These are phyloP conservation scores for Pseudozyma sp. DNA, from an alignment of 1,284 basidiomycete species.

Conservation along the genomic window DNA sequence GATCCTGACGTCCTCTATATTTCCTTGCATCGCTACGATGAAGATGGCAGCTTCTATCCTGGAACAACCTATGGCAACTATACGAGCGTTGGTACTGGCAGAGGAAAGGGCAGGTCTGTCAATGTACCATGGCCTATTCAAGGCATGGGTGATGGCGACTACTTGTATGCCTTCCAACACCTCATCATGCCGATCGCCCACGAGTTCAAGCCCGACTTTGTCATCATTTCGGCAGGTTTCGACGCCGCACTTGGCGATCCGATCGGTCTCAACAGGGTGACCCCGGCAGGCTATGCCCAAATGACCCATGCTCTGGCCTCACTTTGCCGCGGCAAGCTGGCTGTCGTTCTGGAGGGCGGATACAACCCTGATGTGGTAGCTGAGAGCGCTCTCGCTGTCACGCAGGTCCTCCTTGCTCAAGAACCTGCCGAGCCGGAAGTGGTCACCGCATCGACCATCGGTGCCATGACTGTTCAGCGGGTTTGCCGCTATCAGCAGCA, in stretches of 20 bases:
- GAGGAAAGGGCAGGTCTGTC: constrained; percentile 82
- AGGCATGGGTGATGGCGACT: constrained; percentile 94
- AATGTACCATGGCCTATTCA: constrained; percentile 93
- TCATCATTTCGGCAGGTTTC: constrained; percentile 97
- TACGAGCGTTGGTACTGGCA: constrained; percentile 84
- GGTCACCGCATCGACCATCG: constrained; percentile 66
- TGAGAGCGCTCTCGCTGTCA: constrained; percentile 85
- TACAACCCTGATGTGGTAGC: constrained; percentile 94
- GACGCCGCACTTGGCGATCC: constrained; percentile 94
- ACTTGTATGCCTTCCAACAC: constrained; percentile 94
- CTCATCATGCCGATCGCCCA: constrained; percentile 96
- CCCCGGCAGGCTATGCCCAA: constrained; percentile 94
- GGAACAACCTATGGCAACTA: constrained; percentile 88
- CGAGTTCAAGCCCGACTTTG: constrained; percentile 94
- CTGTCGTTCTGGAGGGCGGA: constrained; percentile 96
- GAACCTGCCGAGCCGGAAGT: constrained; percentile 77
- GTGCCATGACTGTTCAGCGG: constrained; percentile 86
- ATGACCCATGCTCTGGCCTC: constrained; percentile 96
- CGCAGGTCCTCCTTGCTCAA: constrained; percentile 85
- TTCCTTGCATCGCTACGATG: constrained; percentile 89
- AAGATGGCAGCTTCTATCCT: constrained; percentile 85
- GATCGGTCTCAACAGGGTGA: constrained; percentile 88
- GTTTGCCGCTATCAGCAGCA: constrained; percentile 87
- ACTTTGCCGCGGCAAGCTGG: constrained; percentile 87
- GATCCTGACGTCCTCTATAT: constrained; percentile 93